These are phyloP conservation scores for Phyllosticta citriasiana DNA, from an alignment of 2,329 filamentous ascomycete species.

Conservation along the genomic window DNA sequence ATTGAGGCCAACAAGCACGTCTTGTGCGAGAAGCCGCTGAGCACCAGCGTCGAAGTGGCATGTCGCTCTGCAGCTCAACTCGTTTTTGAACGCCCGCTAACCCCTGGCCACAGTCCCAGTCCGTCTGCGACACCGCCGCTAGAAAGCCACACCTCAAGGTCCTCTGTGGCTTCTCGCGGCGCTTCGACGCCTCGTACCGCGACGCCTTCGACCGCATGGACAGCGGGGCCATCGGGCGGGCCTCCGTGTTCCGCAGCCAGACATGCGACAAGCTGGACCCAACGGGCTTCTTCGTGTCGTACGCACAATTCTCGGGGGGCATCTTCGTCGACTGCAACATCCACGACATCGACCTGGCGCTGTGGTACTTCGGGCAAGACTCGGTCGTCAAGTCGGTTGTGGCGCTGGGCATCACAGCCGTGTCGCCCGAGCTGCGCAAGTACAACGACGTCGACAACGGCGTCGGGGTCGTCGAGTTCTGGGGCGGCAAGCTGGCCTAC, in stretches of 20 bases:
- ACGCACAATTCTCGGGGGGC: conserved; percentile 54
- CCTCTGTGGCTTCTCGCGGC: conserved; percentile 56
- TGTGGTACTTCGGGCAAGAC: conserved; percentile 53
- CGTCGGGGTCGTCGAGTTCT: conserved; percentile 56
- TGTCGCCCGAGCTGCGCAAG: conserved; percentile 47
- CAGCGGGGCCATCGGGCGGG: conserved; percentile 47
- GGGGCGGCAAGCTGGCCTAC: conserved; percentile 52
- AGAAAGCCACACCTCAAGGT: conserved; percentile 52
- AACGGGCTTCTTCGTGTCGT: conserved; percentile 57
- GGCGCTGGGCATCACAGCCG: conserved; percentile 48
- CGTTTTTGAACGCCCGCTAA: conserved; percentile 1
- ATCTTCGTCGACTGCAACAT: conserved; percentile 64
- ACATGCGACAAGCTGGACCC: conserved; percentile 59
- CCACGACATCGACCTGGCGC: conserved; percentile 57
- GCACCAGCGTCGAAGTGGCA: conserved; percentile 50
- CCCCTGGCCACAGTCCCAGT: conserved; percentile 40
- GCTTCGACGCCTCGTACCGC: conserved; percentile 57
- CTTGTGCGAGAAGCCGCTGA: conserved; percentile 50
- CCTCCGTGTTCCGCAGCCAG: conserved; percentile 53
- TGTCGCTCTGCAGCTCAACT: not conserved
- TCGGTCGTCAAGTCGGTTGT: conserved; percentile 46
- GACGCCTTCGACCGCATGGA: conserved; percentile 46
- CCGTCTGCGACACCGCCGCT: conserved; percentile 48
- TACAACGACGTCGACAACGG: conserved; percentile 54
- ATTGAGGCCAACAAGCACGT: conserved; percentile 47